Base-by-base conservation (phyloP, 2,329 filamentous ascomycete species). In the Pyrenochaeta sp. region DNA sequence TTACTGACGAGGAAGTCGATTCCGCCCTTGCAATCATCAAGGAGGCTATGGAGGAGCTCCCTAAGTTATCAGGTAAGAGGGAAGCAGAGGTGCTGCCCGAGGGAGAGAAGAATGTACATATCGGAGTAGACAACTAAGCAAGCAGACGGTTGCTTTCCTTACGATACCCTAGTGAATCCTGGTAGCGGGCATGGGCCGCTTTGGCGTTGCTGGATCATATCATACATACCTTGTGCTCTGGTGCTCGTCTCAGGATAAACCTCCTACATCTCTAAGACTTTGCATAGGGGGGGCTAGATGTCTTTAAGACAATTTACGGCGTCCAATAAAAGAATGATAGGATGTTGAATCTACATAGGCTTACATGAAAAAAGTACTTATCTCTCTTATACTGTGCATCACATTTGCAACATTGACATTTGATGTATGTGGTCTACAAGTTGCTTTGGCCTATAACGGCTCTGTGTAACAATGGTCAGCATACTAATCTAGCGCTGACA, bases 1-100 rank as follows among this genome's bases (percentile, higher is more conserved):
- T 99, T 70, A 92, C 89, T 21, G 92, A 98, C 71, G 85, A 89
- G 55, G 87, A 99, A 79, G 89, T 99, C 63, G 83, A 87, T 64
- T 85, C 87, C 71, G 90, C 94, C 1, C 75, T 98, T 49, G 76
- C 76, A 46, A 94, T 95, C 69, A 96, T 99, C 72, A 84, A 87
- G 58, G 88, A 93, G 72, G 88, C 94, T 12, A 83, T 97, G 69
- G 82, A 84, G 63, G 93, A 97, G 77, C 83, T 99, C 47, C 92
- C 93, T 2, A 87, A 71, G 6, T 77, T 88, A 55, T 84, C 87
- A 75, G 85, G 83, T 1, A 70, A 82, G 67, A 78, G 54, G 45
- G 69, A 74, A 58, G 78, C 85, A 46, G 68, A 83, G 51, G 72
- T 87, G n/a, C 79, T 88, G 43, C 85, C 86, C 11, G 66, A 76